Evolutionary conservation across 2,329 filamentous ascomycete genomes (phyloP).

Genomic region (Diaporthe capsici): DNA sequence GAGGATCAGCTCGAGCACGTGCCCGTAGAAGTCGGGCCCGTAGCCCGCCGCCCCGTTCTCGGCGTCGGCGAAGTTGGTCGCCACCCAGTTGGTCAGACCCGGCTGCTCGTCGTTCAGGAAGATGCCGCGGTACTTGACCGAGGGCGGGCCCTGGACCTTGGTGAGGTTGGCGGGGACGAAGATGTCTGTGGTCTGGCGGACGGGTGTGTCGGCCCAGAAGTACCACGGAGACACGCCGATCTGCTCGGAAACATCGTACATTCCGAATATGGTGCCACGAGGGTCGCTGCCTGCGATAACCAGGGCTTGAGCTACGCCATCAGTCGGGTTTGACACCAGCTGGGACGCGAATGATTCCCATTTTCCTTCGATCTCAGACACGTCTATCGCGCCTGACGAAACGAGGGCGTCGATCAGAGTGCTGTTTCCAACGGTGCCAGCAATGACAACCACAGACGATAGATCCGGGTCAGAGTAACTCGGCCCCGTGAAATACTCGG

Average conservation of each 20-base stretch:
- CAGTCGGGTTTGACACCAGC: constrained; percentile 70
- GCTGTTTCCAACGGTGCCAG: constrained; percentile 77
- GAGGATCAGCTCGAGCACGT: constrained; percentile 79
- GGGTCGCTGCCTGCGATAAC: constrained; percentile 78
- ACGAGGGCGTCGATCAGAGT: constrained; percentile 72
- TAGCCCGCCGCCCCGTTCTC: constrained; percentile 62
- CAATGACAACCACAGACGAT: constrained; percentile 72
- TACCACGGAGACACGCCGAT: constrained; percentile 81
- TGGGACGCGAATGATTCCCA: constrained; percentile 79
- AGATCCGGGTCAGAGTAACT: constrained; percentile 57
- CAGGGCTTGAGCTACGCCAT: constrained; percentile 69
- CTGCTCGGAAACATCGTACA: constrained; percentile 80
- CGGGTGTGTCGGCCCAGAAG: constrained; percentile 75
- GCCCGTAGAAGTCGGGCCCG: constrained; percentile 75
- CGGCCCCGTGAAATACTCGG: constrained; percentile 61
- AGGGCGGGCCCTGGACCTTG: constrained; percentile 71
- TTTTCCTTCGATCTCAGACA: constrained; percentile 68
- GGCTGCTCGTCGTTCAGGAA: constrained; percentile 81
- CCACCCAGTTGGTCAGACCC: constrained; percentile 76
- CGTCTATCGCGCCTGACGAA: constrained; percentile 68
- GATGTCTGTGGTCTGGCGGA: constrained; percentile 65
- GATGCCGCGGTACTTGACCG: constrained; percentile 77
- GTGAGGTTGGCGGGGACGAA: constrained; percentile 62
- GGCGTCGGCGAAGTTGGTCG: constrained; percentile 57
- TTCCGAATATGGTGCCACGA: constrained; percentile 76